Conservation (phyloP, 352 stramenopile genomes). For the Globisporangium ultimum region DNA sequence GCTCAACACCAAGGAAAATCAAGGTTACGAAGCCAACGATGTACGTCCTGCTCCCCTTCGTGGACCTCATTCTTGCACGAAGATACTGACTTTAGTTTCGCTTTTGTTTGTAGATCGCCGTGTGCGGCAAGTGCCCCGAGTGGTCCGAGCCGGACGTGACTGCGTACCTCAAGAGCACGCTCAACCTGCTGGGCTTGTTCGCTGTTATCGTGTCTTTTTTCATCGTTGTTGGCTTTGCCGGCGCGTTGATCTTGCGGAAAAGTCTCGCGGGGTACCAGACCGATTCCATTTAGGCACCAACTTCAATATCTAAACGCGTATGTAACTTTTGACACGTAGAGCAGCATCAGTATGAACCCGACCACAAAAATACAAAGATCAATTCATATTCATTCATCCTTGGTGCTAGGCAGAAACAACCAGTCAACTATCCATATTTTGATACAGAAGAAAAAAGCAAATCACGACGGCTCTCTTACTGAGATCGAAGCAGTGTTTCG, state of each 20-base stretch:
- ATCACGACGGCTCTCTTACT: conserved; percentile 23
- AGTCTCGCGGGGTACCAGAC: conserved; percentile 82
- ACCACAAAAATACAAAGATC: not conserved
- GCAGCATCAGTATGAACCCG: not conserved
- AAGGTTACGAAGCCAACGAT: conserved; percentile 59
- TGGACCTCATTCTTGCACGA: not conserved
- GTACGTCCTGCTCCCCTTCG: conserved; percentile 24
- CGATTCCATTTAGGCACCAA: conserved; percentile 60
- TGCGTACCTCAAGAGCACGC: conserved; percentile 56
- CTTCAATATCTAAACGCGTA: too few relatives aligned
- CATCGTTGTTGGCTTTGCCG: conserved; percentile 66
- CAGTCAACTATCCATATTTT: conserved; percentile 1
- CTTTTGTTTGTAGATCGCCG: conserved; percentile 41
- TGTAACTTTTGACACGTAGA: not conserved
- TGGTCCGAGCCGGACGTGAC: conserved; percentile 68
- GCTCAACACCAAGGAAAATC: conserved; percentile 41
- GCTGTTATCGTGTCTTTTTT: conserved; percentile 71
- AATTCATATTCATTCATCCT: conserved; percentile 26
- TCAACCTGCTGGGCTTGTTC: conserved; percentile 66
- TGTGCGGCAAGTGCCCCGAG: conserved; percentile 73
- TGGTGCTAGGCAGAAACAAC: not conserved
- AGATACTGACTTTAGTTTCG: conserved; percentile 4
- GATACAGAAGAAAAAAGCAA: not conserved
- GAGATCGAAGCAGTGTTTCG: conserved; percentile 41
- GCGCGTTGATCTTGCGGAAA: conserved; percentile 63